Base-by-base conservation (phyloP, 1,284 basidiomycete genomes). In the Volvariella surrecta region DNA sequence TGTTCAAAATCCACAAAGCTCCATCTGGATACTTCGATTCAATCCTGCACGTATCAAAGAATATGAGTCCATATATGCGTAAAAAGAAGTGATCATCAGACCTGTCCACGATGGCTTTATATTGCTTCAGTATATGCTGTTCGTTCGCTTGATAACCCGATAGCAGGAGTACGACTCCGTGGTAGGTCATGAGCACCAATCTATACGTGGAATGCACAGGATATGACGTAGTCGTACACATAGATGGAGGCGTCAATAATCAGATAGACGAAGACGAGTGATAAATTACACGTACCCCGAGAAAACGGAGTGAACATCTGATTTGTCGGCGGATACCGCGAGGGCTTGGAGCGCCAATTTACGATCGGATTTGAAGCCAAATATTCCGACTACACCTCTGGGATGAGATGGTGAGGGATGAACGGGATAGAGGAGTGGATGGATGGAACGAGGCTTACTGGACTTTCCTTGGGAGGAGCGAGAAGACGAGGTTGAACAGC, bases 161-260 rank as follows among this genome's bases (percentile, higher is more conserved):
- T 21, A 83, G 57, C 1, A 85, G 70, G 3, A 88, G 67, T 2
- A 87, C 74, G 39, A 80, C 70, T 22, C 85, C 81, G 44, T 84
- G 68, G 54, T 87, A 88, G 3, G 82, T 82, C 82, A 88, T 87
- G 7, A 89, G 61, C 0, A 82, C 72, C n/a, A 89, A 63, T n/a
- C 82, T 82, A n/a, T n/a, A n/a, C n/a, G n/a, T n/a, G n/a, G n/a
- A n/a, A n/a, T n/a, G n/a, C n/a, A n/a, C n/a, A n/a, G n/a, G n/a
- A n/a, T n/a, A n/a, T n/a, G n/a, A n/a, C n/a, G n/a, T n/a, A n/a
- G n/a, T n/a, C n/a, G 41, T 13, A 9, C 15, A 43, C n/a, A 21
- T 10, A 44, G 32, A 28, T 44, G n/a, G 0, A 37, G 41, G 19
- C 49, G 21, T 24, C 42, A 32, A 9, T 28, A 11, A 28, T 6